These are phyloP conservation scores for Corchorus olitorius DNA, from an alignment of 345 rosid species.

Conservation along the genomic window DNA sequence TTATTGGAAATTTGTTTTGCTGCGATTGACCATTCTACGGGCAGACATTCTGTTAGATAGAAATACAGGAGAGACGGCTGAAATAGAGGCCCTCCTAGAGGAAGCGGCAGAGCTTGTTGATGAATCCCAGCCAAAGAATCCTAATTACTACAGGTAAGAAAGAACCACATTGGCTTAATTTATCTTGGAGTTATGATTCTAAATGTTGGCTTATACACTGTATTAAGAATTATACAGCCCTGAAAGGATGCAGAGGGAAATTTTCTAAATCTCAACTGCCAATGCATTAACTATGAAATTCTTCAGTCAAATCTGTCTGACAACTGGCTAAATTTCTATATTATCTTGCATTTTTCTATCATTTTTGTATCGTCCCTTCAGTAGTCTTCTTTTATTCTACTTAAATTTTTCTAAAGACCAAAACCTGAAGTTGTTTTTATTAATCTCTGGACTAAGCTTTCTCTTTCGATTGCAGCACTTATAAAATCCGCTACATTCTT, in stretches of 20 bases:
- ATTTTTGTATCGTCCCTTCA: background rate
- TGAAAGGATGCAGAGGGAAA: background rate
- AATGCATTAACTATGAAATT: background rate
- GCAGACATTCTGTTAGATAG: constrained; percentile 68
- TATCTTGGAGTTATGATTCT: background rate
- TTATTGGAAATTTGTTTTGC: constrained; percentile 93
- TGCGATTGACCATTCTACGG: constrained; percentile 63
- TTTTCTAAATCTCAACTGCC: background rate
- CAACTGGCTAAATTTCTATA: background rate
- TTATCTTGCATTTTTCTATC: background rate
- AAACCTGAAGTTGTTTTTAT: background rate
- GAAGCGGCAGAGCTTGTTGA: constrained; percentile 99
- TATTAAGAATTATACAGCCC: background rate
- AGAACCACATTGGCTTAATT: background rate
- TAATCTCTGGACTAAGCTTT: background rate
- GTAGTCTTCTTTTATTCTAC: background rate
- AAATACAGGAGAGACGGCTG: constrained; percentile 61
- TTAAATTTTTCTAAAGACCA: background rate
- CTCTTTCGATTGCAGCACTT: constrained; percentile 52
- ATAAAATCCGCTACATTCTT: constrained; percentile 64
- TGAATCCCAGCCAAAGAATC: constrained; percentile 66
- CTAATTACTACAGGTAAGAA: constrained; percentile 84
- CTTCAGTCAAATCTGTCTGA: background rate
- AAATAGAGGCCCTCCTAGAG: constrained; percentile 78
- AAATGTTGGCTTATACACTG: background rate